Conservation (phyloP, 129 eudicot species). For the Chrysanthemum seticuspe region DNA sequence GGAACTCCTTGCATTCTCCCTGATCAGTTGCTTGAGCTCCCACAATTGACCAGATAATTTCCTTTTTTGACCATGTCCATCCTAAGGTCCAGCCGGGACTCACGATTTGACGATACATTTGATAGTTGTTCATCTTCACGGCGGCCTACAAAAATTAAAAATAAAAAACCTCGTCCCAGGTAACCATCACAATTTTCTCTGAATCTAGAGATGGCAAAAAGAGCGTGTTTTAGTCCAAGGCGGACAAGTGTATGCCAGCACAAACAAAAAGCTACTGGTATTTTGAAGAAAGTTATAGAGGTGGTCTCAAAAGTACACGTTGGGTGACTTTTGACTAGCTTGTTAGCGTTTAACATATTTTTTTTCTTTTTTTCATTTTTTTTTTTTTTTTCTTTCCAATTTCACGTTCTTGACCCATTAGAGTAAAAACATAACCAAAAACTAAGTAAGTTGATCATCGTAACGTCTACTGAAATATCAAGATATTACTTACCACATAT, state of each 20-base stretch:
- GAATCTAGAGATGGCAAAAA: background rate
- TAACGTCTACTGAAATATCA: background rate
- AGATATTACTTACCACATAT: conserved; percentile 36
- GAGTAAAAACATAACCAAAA: too few species aligned
- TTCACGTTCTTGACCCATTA: background rate
- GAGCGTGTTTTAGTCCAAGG: background rate
- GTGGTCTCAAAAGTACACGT: too few species aligned
- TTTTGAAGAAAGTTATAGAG: too few species aligned
- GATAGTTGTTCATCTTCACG: conserved; percentile 42
- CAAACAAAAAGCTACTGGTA: too few species aligned
- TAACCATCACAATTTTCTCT: background rate
- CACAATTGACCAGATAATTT: conserved; percentile 45
- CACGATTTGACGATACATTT: conserved; percentile 42
- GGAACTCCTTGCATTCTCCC: conserved; percentile 46
- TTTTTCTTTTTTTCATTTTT: too few species aligned
- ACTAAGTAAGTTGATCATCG: background rate
- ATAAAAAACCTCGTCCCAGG: too few species aligned
- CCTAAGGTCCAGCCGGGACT: conserved; percentile 55
- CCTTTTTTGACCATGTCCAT: conserved; percentile 44
- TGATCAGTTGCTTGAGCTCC: conserved; percentile 53
- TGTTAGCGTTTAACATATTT: too few species aligned
- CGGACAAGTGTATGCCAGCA: too few species aligned
- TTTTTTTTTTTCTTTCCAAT: too few species aligned
- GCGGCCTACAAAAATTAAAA: conserved; percentile 25
- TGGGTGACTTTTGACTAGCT: too few species aligned